Base-by-base conservation (phyloP, 2,329 filamentous ascomycete genomes). In the Colletotrichum sp. region DNA sequence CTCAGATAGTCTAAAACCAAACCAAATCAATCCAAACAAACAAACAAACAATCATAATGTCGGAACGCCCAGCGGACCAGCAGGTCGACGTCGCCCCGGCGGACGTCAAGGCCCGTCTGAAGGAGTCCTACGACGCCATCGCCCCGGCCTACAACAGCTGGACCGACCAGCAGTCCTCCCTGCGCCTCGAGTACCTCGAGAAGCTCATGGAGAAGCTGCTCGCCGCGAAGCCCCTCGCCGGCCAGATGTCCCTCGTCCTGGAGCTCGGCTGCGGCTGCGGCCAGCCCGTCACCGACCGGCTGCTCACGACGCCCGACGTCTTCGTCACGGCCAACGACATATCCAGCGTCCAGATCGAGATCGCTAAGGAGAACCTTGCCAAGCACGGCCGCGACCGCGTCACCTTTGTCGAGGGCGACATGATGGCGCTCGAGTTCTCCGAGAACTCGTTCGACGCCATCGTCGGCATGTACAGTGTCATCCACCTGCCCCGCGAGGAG, bases 401-500 rank as follows among this genome's bases (percentile, higher is more conserved):
- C 12, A 67, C 77, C 30, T 84, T 85, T 65, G 64, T 80, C 24
- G 78, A 83, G 68, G 82, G 83, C 64, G 86, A 88, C 80, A 87
- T 87, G 84, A 82, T 80, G 76, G 72, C 76, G 2, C 82, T 87
- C 7, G 67, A 78, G 4, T 86, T 86, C 67, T 43, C 78, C 0
- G 73, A 77, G 0, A 80, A 60, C 1, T 82, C 83, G 0, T 84
- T 92, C 71, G 86, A 91, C 73, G 89, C 86, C 6, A 85, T 91
- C 3, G 78, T 89, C 1, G 90, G 82, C 0, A 87, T 92, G 78
- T 92, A 90, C 81, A 90, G 87, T 39, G 80, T 92, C 67, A 87
- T 91, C 67, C 90, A 92, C 78, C 84, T 92, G 7, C 89, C 90
- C 2, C 84, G 86, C 7, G 81, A 82, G 2, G 89, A 92, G 79